These are phyloP conservation scores for Sicyos baderoa DNA, from an alignment of 306 rosid genomes.

Conservation along the genomic window DNA sequence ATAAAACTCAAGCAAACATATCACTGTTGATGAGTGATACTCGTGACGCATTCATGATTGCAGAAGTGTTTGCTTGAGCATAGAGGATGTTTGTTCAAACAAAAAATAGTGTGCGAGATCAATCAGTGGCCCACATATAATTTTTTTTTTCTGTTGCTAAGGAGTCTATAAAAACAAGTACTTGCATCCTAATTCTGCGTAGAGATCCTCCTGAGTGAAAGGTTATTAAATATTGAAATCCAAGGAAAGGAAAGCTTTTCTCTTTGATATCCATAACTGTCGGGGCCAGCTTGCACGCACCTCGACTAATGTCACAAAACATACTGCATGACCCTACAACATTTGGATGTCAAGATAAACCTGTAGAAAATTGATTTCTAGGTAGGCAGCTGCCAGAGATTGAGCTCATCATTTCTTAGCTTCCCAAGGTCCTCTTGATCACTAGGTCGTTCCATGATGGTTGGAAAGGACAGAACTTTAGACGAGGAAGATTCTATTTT, in stretches of 20 bases:
- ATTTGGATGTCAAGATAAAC: too few relatives aligned
- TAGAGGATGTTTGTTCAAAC: background rate
- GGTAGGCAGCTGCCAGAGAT: too few relatives aligned
- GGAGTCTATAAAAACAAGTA: background rate
- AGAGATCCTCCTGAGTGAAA: background rate
- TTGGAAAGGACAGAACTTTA: background rate
- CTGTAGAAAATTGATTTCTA: too few relatives aligned
- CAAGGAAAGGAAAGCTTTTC: too few relatives aligned
- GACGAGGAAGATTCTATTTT: background rate
- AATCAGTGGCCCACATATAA: background rate
- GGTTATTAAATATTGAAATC: background rate
- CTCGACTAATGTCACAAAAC: too few relatives aligned
- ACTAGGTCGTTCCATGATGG: too few relatives aligned
- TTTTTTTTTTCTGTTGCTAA: background rate
- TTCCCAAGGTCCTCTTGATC: too few relatives aligned
- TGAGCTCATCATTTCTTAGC: too few relatives aligned
- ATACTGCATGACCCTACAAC: too few relatives aligned
- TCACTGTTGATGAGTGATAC: background rate
- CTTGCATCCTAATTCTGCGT: background rate
- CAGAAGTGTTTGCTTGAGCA: background rate
- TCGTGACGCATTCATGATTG: background rate
- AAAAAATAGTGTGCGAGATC: background rate
- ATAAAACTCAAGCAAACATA: background rate
- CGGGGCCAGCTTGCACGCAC: too few relatives aligned
- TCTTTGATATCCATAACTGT: too few relatives aligned